These are phyloP conservation scores for Penicillium silybi DNA, from an alignment of 495 filamentous ascomycete genomes.

Conservation along the genomic window DNA sequence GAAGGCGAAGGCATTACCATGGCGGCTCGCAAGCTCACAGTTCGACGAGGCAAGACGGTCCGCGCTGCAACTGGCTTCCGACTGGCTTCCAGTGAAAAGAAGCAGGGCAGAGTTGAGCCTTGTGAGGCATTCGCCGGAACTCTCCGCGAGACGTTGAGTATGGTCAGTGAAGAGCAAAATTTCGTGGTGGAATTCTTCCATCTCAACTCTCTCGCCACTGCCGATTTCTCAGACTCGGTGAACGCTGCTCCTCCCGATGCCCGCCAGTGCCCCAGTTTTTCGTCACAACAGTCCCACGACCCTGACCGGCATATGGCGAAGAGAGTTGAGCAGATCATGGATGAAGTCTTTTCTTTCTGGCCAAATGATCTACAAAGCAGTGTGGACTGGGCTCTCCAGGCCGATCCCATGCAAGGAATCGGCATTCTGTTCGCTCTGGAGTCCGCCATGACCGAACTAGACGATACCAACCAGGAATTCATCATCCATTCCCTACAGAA, in stretches of 20 bases:
- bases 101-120: slow-evolving; percentile 63
- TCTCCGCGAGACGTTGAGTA: slow-evolving; percentile 70
- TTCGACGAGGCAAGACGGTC: slow-evolving; percentile 83
- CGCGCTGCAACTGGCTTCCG: slow-evolving; percentile 62
- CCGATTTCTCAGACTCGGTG: slow-evolving; percentile 80
- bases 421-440: slow-evolving; percentile 81
- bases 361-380: slow-evolving; percentile 72
- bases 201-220: slow-evolving; percentile 66
- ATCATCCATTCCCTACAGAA: slow-evolving; percentile 74
- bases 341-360: slow-evolving; percentile 78
- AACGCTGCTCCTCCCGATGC: slow-evolving; percentile 59
- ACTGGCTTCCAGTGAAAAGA: slow-evolving; percentile 55
- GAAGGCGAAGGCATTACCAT: slow-evolving; percentile 62
- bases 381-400: slow-evolving; percentile 76
- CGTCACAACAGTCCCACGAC: slow-evolving; percentile 69
- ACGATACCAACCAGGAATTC: slow-evolving; percentile 90
- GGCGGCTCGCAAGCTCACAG: slow-evolving; percentile 85
- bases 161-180: slow-evolving; percentile 89
- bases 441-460: slow-evolving; percentile 66
- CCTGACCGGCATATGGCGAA: slow-evolving; percentile 78
- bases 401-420: slow-evolving; percentile 85
- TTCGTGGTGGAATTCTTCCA: slow-evolving; percentile 94
- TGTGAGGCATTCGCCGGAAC: slow-evolving; percentile 81
- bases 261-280: slow-evolving; percentile 64
- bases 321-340: slow-evolving; percentile 77